phyloP scores from a whole-genome alignment of 2,329 filamentous ascomycete species.

The Tetracladium maxilliforme region DNA sequence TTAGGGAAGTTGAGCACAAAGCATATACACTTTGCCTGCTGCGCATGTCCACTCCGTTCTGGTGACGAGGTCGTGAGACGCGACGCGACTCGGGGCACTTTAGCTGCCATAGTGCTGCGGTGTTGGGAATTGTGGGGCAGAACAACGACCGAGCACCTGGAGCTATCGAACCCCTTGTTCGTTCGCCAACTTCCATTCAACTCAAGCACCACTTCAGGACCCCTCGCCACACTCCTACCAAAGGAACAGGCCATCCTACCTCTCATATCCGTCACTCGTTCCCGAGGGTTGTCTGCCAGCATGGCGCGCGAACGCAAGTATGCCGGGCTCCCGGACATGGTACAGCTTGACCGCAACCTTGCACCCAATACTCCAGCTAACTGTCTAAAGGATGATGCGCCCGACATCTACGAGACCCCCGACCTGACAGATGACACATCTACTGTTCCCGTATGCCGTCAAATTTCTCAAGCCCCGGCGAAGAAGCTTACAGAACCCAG shows the following conservation, averaged over 20 bases:
- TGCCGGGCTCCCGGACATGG: conserved; percentile 65
- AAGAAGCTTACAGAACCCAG: background rate
- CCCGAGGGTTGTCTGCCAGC: no score
- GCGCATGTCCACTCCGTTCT: no score
- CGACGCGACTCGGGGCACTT: no score
- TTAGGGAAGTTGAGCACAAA: no score
- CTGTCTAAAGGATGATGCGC: conserved; percentile 61
- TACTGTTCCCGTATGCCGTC: conserved; percentile 54
- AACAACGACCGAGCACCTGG: no score
- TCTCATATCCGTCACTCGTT: no score
- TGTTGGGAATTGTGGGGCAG: no score
- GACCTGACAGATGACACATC: conserved; percentile 84
- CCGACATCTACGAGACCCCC: conserved; percentile 93
- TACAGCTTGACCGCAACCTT: conserved; percentile 21
- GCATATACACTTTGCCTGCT: no score
- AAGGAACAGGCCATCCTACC: no score
- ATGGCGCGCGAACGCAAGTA: conserved; percentile 76
- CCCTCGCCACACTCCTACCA: conserved; percentile 9
- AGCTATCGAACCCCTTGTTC: conserved; percentile 3
- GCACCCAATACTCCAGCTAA: background rate
- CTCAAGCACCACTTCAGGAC: no score
- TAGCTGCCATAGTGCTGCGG: no score
- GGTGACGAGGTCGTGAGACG: no score
- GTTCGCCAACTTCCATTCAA: conserved; percentile 3
- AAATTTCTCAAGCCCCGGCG: background rate